These are phyloP conservation scores for Pachysandra terminalis DNA, from an alignment of 164 flowering plant species.

Conservation along the genomic window DNA sequence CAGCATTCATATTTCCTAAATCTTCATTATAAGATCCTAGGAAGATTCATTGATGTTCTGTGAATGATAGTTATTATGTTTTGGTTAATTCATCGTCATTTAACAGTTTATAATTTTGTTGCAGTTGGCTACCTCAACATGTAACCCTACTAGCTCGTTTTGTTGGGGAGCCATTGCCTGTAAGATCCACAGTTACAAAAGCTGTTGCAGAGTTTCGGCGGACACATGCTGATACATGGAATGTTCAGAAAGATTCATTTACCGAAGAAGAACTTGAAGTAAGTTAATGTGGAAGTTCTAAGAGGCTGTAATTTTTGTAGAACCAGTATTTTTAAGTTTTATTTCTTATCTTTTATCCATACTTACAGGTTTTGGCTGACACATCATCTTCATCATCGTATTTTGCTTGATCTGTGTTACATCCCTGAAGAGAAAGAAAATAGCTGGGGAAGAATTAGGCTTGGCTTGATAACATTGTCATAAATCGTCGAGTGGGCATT, in stretches of 20 bases:
- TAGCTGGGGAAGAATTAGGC: neutral
- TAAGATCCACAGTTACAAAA: constrained; percentile 88
- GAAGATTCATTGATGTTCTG: neutral
- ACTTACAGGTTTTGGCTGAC: constrained; percentile 84
- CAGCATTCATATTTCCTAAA: too few species aligned
- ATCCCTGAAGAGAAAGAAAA: constrained; percentile 4
- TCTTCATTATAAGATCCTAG: too few species aligned
- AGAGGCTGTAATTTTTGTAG: neutral
- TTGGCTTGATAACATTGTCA: too few species aligned
- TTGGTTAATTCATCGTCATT: neutral
- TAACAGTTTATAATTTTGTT: constrained; percentile 2
- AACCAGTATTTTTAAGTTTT: neutral
- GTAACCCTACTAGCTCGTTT: constrained; percentile 86
- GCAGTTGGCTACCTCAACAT: constrained; percentile 94
- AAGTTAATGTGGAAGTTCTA: neutral
- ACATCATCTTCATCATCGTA: constrained; percentile 93
- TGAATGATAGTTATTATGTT: neutral
- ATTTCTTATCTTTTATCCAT: neutral
- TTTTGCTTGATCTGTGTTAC: constrained; percentile 62
- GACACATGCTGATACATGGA: constrained; percentile 99
- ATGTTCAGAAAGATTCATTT: constrained; percentile 74
- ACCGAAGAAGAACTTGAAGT: constrained; percentile 97
- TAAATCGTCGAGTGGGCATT: constrained; percentile 8
- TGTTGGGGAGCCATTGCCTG: constrained; percentile 83
- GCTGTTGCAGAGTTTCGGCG: constrained; percentile 93